phyloP scores from a whole-genome alignment of 805 yeast species.

The Nakazawaea ishiwadae region DNA sequence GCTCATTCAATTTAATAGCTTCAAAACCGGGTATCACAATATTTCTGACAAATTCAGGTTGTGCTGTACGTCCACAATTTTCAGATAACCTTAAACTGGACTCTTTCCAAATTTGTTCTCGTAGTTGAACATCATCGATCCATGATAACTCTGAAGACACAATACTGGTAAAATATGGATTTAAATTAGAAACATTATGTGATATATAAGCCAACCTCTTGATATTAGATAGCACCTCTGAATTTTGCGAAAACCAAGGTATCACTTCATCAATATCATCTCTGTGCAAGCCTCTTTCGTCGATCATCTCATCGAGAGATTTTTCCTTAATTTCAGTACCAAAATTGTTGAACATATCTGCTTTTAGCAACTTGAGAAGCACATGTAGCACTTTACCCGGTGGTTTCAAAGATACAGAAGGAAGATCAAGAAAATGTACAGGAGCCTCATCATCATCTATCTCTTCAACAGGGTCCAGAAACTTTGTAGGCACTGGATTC shows the following conservation, averaged over 20 bases:
- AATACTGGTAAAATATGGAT: conserved; percentile 44
- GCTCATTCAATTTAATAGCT: conserved; percentile 55
- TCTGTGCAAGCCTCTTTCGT: conserved; percentile 27
- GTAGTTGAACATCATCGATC: conserved; percentile 31
- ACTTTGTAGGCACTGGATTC: too few species aligned
- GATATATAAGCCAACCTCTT: conserved; percentile 25
- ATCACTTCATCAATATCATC: conserved; percentile 24
- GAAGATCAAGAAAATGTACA: conserved; percentile 56
- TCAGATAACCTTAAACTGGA: conserved; percentile 71
- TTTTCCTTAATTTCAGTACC: conserved; percentile 16
- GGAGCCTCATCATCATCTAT: conserved; percentile 26
- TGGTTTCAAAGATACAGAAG: conserved; percentile 41
- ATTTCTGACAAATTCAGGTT: conserved; percentile 62
- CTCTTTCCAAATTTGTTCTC: conserved; percentile 40
- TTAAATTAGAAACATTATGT: conserved; percentile 28
- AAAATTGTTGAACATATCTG: conserved; percentile 50
- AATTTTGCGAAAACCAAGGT: conserved; percentile 37
- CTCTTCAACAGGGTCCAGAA: conserved; percentile 15
- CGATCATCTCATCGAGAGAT: conserved; percentile 18
- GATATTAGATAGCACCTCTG: conserved; percentile 20
- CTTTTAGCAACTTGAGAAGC: conserved; percentile 44
- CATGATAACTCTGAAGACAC: conserved; percentile 46
- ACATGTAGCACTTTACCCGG: conserved; percentile 39
- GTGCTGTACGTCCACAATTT: conserved; percentile 80
- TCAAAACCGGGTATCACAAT: conserved; percentile 33